Evolutionary conservation across 257 asterid genomes (phyloP), one percentile per base, ranked within the genome.

Genomic region (Thymus quinquecostatus): DNA sequence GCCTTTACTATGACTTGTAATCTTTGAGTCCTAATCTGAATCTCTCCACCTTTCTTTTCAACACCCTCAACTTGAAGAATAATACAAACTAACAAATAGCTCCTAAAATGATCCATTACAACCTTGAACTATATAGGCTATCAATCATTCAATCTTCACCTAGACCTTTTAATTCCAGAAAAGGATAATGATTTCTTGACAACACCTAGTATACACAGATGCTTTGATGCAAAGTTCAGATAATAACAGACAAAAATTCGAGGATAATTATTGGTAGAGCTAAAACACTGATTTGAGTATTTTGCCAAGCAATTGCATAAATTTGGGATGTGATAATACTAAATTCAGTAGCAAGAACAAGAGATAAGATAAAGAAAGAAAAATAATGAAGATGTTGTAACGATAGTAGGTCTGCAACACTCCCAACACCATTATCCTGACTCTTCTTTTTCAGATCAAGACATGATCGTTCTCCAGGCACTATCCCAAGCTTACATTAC

Each of bases 401-500:
- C 3, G 13, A 44, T 9, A 29, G 10, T 21, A 58, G 69, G 70
- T 41, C 10, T 48, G 60, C 14, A 6, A 13, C 70, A 60, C 41
- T 4, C 1, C 41, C 41, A 38, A 38, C 41, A 8, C 41, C 11
- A 58, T 58, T 29, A 58, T 11, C 63, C 12, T 10, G 21, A 58
- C 33, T n/a, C 21, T 36, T 10, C 38, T 45, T 63, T 34, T 9
- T 34, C 5, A 43, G 48, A 59, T 59, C 32, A 44, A 41, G 36
- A 21, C 21, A 9, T 36, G 32, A 10, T 36, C 13, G 43, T 34
- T 14, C n/a, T 51, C 57, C 10, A 6, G 29, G 57, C 28, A 45
- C 14, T 41, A 30, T 29, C 55, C 66, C 60, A 29, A 27, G 30
- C 75, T 43, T 41, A 51, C 79, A 43, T 33, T 59, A 41, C 32